Evolutionary conservation across 345 rosid species (phyloP), one percentile per base, ranked within the genome.

Genomic region (Aurinia saxatilis): DNA sequence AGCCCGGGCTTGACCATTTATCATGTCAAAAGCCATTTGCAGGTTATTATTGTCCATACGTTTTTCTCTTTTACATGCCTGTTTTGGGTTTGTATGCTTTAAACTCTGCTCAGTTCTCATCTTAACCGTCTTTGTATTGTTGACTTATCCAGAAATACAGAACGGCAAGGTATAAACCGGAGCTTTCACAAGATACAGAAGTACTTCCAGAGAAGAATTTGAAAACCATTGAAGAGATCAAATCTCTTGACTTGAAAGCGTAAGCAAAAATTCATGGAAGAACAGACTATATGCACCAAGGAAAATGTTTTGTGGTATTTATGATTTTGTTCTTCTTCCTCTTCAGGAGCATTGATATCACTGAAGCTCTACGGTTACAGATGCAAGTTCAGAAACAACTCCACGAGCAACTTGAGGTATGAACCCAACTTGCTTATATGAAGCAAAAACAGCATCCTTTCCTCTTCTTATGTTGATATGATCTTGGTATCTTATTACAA

Each of bases 1-100:
- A 84, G 75, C 40, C 84, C 81, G 34, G 81, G 86, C 50, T 65
- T 92, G 73, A 92, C 98, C 44, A 89, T 92, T 74, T 92, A 92
- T 74, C 95, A 92, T 71, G 95, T 92, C 65, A 92, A 92, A 84
- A 92, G 98, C 77, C 98, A 92, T 77, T 77, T 92, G 72, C 98
- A 92, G 87, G 98, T 86, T 49, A 11, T 49, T 8, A 35, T 42
- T 30, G n/a, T 27, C 44, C 50, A 49, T 57, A 2, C 47, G 23
- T 40, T 53, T 30, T 21, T 57, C n/a, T n/a, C n/a, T n/a, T n/a
- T n/a, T n/a, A 7, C 62, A 1, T 47, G 41, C 18, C 30, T 1
- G 4, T 68, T 11, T 34, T 25, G 5, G 9, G 39, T 65, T 41
- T 51, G 13, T 54, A 49, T 54, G 66, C 38, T 41, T 21, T 45